A percentile compares a stretch with the other conserved stretches of the same genome.
Evolutionary conservation across 73 alveolate genomes (phyloP).

Genomic region (Paramecium sonneborni): DNA sequence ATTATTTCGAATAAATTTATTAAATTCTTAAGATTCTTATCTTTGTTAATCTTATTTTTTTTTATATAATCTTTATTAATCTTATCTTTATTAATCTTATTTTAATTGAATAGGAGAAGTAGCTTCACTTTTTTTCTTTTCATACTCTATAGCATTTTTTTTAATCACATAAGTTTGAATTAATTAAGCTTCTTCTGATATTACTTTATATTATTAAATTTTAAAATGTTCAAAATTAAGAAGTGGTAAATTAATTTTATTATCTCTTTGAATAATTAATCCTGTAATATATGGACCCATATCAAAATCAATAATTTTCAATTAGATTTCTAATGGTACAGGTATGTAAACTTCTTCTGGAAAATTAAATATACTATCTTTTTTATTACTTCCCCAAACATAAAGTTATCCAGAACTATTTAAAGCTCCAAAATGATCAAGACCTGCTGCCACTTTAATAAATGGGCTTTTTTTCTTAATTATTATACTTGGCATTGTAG

Average conservation of each 20-base stretch:
- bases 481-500: slow-evolving; percentile 1
- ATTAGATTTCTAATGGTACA: background rate
- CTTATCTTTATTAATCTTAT: too few species aligned
- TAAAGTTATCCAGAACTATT: background rate
- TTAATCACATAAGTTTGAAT: background rate
- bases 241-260: background rate
- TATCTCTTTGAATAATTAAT: background rate
- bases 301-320: background rate
- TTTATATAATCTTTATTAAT: too few species aligned
- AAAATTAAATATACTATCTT: background rate
- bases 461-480: slow-evolving; percentile 24
- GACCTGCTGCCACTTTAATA: slow-evolving; percentile 25
- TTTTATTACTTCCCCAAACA: slow-evolving; percentile 42
- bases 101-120: background rate
- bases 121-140: background rate
- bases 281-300: background rate
- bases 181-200: background rate
- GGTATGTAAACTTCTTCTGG: background rate
- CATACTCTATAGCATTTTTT: background rate
- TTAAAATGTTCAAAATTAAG: background rate
- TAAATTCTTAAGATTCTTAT: background rate
- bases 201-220: background rate
- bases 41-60: too few species aligned
- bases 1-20: background rate
- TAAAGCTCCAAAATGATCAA: slow-evolving; percentile 42